Base-by-base conservation (phyloP, 257 asterid genomes). In the Rauvolfia tetraphylla region DNA sequence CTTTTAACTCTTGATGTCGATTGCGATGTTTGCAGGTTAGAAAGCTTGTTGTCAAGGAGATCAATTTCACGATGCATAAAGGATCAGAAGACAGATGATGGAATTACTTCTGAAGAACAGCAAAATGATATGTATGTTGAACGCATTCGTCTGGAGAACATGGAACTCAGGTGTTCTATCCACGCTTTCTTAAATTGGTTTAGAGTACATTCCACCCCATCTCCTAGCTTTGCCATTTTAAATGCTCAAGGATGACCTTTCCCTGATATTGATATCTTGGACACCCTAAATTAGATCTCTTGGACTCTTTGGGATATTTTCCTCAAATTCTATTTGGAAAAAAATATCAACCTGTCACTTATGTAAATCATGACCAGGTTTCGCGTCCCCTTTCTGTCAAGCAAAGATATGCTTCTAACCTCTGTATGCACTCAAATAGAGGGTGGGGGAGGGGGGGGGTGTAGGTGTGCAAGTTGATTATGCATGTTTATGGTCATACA, bases 91-190 rank as follows among this genome's bases (percentile, higher is more conserved):
- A 86, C 84, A 44, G 89, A 86, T 25, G 94, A 90, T 39, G 95
- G 82, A 68, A 66, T 80, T 74, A 74, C 72, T 57, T 70, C 85
- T 80, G 95, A 89, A 76, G 77, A 57, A 67, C 82, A 79, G 29
- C 86, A 83, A 66, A 89, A 86, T 74, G 96, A 82, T 75, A 69
- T 91, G 49, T 83, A 84, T 75, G 95, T 92, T 86, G 98, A 95
- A 81, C 99, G 98, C 57, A 84, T 95, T 82, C 96, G 98, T 48
- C 90, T 95, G 72, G 91, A 95, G 81, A 95, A 89, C 80, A 88
- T 95, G 93, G 96, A 87, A 54, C 84, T 89, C 86, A 95, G 98
- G 99, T 95, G 73, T 81, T 38, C 12, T 38, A 36, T 11, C 46
- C n/a, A 6, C 17, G 7, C 31, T 67, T 66, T 38, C 31, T 67